Evolutionary conservation across 1,139 yeast species (phyloP).

Genomic region (Zygosaccharomyces sapae): DNA sequence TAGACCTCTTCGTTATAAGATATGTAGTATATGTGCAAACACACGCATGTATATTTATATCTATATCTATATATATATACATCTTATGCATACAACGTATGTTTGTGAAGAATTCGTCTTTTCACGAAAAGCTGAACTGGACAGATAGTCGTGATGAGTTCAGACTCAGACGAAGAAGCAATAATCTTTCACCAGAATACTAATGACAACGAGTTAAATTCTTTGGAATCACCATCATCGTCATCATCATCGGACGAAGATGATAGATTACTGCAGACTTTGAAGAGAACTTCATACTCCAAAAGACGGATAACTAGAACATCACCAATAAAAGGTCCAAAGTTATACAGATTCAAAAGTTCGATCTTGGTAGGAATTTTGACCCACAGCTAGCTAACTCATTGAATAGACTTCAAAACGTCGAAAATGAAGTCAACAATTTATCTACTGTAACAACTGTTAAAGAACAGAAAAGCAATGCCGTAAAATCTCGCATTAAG

Average conservation of each 20-base stretch:
- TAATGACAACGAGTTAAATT: background rate
- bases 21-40: too few species aligned
- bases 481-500: constrained; percentile 4
- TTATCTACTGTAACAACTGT: constrained; percentile 3
- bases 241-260: background rate
- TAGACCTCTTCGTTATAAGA: background rate
- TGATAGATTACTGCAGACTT: background rate
- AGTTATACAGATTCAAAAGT: constrained; percentile 10
- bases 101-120: background rate
- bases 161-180: background rate
- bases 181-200: background rate
- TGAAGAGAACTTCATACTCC: background rate
- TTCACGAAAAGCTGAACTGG: background rate
- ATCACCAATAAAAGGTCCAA: background rate
- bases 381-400: constrained; percentile 13
- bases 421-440: constrained; percentile 9
- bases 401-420: constrained; percentile 9
- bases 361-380: constrained; percentile 16
- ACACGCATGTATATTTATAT: background rate
- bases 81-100: background rate
- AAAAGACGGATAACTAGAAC: background rate
- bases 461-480: background rate
- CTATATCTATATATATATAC: background rate
- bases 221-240: background rate
- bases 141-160: background rate